Base-by-base conservation (phyloP, 345 rosid species). In the Brassica carinata region DNA sequence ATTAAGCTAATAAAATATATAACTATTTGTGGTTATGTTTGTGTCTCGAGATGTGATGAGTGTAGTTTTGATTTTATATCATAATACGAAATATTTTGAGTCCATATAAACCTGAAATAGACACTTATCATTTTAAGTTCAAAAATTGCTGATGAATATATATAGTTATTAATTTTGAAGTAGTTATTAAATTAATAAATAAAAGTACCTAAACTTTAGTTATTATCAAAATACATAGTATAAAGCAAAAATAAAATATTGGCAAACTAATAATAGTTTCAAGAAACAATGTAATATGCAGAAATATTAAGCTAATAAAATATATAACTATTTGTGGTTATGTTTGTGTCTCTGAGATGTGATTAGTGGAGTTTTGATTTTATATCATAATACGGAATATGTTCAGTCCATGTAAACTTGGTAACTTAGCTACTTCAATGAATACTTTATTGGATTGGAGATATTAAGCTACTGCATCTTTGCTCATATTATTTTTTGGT, bases 11-110 rank as follows among this genome's bases (percentile, higher is more conserved):
- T 3, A 31, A 3, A 31, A 6, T 67, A 58, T 11, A 30, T 34
- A 58, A 58, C 67, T 29, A 13, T 8, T 57, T 79, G 36, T 79
- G 72, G 29, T n/a, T 64, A 53, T 64, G 76, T 55, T 59, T 79
- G 78, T 61, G 38, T 30, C 23, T 79, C 4, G 57, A 45, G 58
- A n/a, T 67, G 15, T 73, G 63, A 17, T 73, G 73, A 72, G 38
- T 18, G 27, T 67, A 40, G 61, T 14, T 36, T 30, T 66, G 34
- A 18, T 71, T 15, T 71, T 15, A 13, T 31, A 9, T 57, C 64
- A 70, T 70, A 69, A 77, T 48, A 69, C 1, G 38, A 3, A 14
- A 57, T 23, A 64, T 75, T 38, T 8, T 38, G 43, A 38, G 34
- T 59, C 64, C 64, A 57, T 14, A 5, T 59, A 61, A 61, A 23